phyloP scores from a whole-genome alignment of 306 rosid genomes.

The Vicia villosa region DNA sequence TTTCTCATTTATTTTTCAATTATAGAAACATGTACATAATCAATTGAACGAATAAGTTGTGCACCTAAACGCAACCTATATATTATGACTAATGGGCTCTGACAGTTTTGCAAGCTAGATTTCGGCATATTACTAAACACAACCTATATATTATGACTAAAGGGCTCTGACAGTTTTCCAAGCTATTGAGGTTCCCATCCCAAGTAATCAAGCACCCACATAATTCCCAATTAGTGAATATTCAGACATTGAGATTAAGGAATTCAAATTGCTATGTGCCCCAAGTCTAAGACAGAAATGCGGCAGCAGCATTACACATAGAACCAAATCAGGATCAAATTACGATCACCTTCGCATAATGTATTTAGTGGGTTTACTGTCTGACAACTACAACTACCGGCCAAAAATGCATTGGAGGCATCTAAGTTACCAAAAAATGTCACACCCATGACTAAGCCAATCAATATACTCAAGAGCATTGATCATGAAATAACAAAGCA shows the following conservation, averaged over 20 bases:
- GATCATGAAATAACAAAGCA: constrained; percentile 22
- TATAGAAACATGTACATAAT: background rate
- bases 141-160: background rate
- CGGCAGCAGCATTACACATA: background rate
- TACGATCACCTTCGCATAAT: background rate
- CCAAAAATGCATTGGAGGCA: background rate
- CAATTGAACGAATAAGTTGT: background rate
- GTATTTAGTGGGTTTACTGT: background rate
- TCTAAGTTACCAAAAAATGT: background rate
- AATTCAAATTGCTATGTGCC: background rate
- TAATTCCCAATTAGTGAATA: constrained; percentile 11
- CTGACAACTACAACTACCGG: constrained; percentile 10
- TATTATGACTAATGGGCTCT: background rate
- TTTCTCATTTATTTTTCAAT: background rate
- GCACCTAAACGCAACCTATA: background rate
- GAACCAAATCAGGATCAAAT: constrained; percentile 36
- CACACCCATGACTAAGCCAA: background rate
- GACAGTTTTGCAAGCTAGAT: constrained; percentile 4
- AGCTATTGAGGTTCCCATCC: constrained; percentile 9
- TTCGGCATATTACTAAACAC: too few relatives aligned
- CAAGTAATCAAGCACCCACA: constrained; percentile 21
- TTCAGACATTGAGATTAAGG: background rate
- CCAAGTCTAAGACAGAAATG: constrained; percentile 18
- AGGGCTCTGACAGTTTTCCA: constrained; percentile 1
- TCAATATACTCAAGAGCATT: background rate